These are phyloP conservation scores for Gnomoniopsis smithogilvyi DNA, from an alignment of 2,329 filamentous ascomycete genomes.

Conservation along the genomic window DNA sequence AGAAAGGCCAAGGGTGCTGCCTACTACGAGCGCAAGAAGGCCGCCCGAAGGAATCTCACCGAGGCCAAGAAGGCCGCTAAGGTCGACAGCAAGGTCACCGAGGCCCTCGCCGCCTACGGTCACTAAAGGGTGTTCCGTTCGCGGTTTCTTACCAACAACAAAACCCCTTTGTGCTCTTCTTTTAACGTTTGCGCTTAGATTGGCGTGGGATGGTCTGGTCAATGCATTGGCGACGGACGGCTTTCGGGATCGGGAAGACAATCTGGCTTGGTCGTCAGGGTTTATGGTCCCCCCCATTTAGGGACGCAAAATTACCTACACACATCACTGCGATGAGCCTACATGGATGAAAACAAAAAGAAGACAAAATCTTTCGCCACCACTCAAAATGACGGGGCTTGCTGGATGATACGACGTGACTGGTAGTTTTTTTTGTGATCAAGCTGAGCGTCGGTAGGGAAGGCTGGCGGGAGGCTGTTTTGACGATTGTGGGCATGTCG, in stretches of 20 bases:
- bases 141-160: conserved; percentile 15
- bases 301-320: conserved; percentile 11
- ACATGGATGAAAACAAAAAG: conserved; percentile 9
- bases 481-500: background rate
- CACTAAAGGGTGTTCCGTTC: conserved; percentile 60
- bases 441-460: background rate
- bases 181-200: conserved; percentile 20
- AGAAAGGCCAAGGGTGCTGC: conserved; percentile 99
- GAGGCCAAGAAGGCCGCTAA: conserved; percentile 91
- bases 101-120: conserved; percentile 84
- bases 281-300: conserved; percentile 12
- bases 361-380: conserved; percentile 1
- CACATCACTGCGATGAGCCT: conserved; percentile 19
- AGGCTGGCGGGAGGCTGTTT: background rate
- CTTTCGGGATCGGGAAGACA: conserved; percentile 13
- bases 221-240: conserved; percentile 18
- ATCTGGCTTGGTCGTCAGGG: conserved; percentile 18
- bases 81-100: conserved; percentile 81
- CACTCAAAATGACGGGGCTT: background rate
- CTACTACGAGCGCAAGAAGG: conserved; percentile 99
- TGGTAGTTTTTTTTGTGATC: conserved; percentile 2
- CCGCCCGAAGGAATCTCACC: conserved; percentile 81
- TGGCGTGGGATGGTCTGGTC: conserved; percentile 20
- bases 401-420: conserved; percentile 12
- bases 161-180: conserved; percentile 18